These are phyloP conservation scores for Rhodotorula glutinis DNA, from an alignment of 1,284 basidiomycete species.

Conservation along the genomic window DNA sequence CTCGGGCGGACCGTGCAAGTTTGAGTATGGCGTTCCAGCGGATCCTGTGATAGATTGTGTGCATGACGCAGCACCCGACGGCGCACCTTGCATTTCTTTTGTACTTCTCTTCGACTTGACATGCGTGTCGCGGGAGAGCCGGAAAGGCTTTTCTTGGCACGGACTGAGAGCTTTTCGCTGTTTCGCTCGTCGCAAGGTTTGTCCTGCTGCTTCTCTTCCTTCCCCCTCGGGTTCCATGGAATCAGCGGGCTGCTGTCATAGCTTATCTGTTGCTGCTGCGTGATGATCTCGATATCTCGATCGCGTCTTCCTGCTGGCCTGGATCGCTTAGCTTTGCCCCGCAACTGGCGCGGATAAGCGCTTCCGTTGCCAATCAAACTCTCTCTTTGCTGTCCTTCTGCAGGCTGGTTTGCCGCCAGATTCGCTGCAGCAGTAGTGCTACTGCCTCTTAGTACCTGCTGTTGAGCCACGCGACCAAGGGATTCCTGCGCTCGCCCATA, in stretches of 20 bases:
- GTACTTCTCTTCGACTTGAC: not conserved
- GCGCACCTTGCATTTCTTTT: not conserved
- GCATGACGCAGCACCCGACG: not conserved
- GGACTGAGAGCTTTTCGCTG: too few species aligned
- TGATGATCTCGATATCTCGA: not conserved
- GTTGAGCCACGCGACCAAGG: not conserved
- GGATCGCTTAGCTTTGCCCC: conserved; percentile 1
- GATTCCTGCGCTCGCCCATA: not conserved
- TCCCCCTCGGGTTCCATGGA: too few species aligned
- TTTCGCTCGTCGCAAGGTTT: too few species aligned
- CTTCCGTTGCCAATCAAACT: not conserved
- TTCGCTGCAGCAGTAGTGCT: too few species aligned
- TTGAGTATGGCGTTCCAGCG: not conserved
- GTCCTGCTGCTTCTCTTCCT: too few species aligned
- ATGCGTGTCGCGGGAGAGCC: too few species aligned
- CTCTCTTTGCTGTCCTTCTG: too few species aligned
- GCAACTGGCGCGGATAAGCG: not conserved
- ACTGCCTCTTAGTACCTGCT: not conserved
- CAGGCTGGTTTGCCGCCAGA: too few species aligned
- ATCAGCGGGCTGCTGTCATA: too few species aligned
- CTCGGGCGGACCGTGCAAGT: conserved; percentile 36
- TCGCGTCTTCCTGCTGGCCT: not conserved
- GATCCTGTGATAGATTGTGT: not conserved
- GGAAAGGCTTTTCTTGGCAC: too few species aligned
- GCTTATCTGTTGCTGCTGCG: too few species aligned